These are phyloP conservation scores for Podaxis sp. DNA, from an alignment of 768 basidiomycete genomes.

Conservation along the genomic window DNA sequence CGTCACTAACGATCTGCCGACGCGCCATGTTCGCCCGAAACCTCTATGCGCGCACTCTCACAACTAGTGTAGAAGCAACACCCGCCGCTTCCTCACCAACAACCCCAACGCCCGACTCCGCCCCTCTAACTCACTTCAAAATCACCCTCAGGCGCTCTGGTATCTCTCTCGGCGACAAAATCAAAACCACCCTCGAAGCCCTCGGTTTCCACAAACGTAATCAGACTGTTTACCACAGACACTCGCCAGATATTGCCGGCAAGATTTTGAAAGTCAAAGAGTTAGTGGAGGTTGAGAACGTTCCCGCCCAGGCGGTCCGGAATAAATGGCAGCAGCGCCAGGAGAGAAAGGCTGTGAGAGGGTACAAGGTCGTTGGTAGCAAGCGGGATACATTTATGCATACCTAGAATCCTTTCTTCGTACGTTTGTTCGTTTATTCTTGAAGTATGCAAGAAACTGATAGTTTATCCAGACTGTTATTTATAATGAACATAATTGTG, in stretches of 20 bases:
- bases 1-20: conserved; percentile 2
- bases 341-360: conserved; percentile 66
- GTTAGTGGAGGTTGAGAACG: conserved; percentile 85
- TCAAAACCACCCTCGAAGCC: conserved; percentile 73
- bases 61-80: conserved; percentile 3
- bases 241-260: conserved; percentile 74
- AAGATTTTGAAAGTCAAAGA: conserved; percentile 90
- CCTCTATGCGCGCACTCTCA: conserved; percentile 10
- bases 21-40: not conserved
- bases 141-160: conserved; percentile 87
- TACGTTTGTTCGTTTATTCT: not conserved
- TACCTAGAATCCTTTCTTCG: conserved; percentile 18
- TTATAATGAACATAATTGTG: not conserved
- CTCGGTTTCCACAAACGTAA: conserved; percentile 82
- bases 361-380: conserved; percentile 59
- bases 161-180: conserved; percentile 74
- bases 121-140: conserved; percentile 74
- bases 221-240: conserved; percentile 82
- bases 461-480: not conserved
- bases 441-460: not conserved
- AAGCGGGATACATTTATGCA: conserved; percentile 34
- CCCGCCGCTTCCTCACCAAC: not conserved
- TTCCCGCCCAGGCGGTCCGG: conserved; percentile 63
- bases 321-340: conserved; percentile 68
- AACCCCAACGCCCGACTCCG: conserved; percentile 2